A percentile compares a stretch with the other conserved stretches of the same genome.
phyloP scores from a whole-genome alignment of 345 rosid species.

The Brassica napus region Da-Ae NC_063446.1:60676501-60677000 shows the following conservation, averaged over 20 bases:
- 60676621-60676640: conserved; percentile 59
- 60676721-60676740: conserved; percentile 45
- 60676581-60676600: conserved; percentile 48
- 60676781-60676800: conserved; percentile 43
- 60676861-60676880: conserved; percentile 51
- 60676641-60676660: conserved; percentile 47
- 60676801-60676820: conserved; percentile 41
- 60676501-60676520: conserved; percentile 61
- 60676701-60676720: conserved; percentile 48
- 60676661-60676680: conserved; percentile 45
- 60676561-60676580: conserved; percentile 31
- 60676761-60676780: conserved; percentile 44
- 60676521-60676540: conserved; percentile 53
- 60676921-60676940: conserved; percentile 45
- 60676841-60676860: conserved; percentile 31
- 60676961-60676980: not conserved
- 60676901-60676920: conserved; percentile 53
- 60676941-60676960: not conserved
- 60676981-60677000: not conserved
- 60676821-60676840: conserved; percentile 26
- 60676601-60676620: conserved; percentile 47
- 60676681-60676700: conserved; percentile 43
- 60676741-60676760: conserved; percentile 48
- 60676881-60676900: conserved; percentile 55
- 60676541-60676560: conserved; percentile 28